Conservation (phyloP, 345 rosid genomes). For the Linum lewisii region DNA sequence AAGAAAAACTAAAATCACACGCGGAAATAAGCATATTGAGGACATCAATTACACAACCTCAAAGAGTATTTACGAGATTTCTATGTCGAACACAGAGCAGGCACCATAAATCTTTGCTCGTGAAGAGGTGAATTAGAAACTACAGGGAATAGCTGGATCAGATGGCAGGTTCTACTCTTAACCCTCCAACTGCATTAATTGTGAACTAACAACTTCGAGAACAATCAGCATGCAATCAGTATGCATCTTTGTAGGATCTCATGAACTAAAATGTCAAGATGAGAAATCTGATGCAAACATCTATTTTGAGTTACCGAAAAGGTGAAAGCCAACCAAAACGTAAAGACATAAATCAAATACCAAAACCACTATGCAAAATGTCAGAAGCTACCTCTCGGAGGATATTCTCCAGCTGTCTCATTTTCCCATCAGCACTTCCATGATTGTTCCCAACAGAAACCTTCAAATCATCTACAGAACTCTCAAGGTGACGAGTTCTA, state of each 20-base stretch:
- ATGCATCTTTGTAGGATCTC: neutral
- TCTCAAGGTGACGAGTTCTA: constrained; percentile 58
- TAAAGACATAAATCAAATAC: constrained; percentile 1
- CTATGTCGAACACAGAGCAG: constrained; percentile 4
- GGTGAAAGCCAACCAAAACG: neutral
- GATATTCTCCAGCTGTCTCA: constrained; percentile 79
- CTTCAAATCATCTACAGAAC: constrained; percentile 75
- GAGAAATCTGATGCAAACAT: neutral
- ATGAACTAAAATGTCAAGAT: neutral
- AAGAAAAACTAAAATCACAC: too few relatives aligned
- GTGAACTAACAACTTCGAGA: too few relatives aligned
- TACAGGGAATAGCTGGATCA: too few relatives aligned
- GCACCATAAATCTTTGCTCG: constrained; percentile 4
- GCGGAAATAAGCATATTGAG: too few relatives aligned
- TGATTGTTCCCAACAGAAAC: constrained; percentile 65
- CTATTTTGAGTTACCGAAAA: too few relatives aligned
- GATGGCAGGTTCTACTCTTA: too few relatives aligned
- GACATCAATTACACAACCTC: too few relatives aligned
- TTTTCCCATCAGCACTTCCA: constrained; percentile 68
- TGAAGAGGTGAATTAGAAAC: neutral
- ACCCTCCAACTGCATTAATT: too few relatives aligned
- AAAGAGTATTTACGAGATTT: too few relatives aligned
- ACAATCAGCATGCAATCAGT: too few relatives aligned
- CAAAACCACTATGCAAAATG: neutral
- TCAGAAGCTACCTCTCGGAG: constrained; percentile 53